These are phyloP conservation scores for Abrus pulchellus DNA, from an alignment of 306 rosid genomes.

Conservation along the genomic window DNA sequence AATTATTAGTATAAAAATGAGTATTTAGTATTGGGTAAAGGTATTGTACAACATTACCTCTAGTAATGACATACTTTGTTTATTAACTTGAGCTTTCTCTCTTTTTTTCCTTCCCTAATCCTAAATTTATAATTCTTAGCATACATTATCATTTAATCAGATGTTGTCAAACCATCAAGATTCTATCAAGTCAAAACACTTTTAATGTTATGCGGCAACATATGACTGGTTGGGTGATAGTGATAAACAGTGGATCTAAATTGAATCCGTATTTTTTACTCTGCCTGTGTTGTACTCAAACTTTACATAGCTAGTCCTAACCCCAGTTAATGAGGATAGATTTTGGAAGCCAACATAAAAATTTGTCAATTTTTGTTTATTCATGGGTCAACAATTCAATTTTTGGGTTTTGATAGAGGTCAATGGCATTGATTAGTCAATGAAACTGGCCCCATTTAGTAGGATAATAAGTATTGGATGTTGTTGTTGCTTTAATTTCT, in stretches of 20 bases:
- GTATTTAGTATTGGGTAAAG: neutral
- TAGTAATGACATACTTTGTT: neutral
- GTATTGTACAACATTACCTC: neutral
- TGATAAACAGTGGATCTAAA: conserved; percentile 20
- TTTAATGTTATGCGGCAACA: conserved; percentile 1
- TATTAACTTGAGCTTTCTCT: conserved; percentile 5
- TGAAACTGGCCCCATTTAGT: conserved; percentile 33
- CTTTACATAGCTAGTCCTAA: neutral
- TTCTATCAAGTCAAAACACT: conserved; percentile 6
- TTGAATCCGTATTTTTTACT: conserved; percentile 10
- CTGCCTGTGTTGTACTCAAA: conserved; percentile 15
- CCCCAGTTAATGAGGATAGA: conserved; percentile 17
- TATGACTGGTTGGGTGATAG: neutral
- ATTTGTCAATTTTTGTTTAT: neutral
- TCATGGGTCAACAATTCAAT: conserved; percentile 10
- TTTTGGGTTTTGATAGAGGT: conserved; percentile 30
- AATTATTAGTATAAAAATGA: conserved; percentile 13
- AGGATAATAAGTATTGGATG: conserved; percentile 33
- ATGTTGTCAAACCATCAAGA: conserved; percentile 13
- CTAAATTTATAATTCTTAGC: neutral
- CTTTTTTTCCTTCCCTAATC: neutral
- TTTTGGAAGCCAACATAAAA: conserved; percentile 12
- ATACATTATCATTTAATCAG: conserved; percentile 27
- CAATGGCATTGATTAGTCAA: conserved; percentile 28
- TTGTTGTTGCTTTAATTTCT: conserved; percentile 36